Evolutionary conservation across 148 eudicot species (phyloP), one percentile per base, ranked within the genome.

Genomic region (Selenicereus undatus): DNA sequence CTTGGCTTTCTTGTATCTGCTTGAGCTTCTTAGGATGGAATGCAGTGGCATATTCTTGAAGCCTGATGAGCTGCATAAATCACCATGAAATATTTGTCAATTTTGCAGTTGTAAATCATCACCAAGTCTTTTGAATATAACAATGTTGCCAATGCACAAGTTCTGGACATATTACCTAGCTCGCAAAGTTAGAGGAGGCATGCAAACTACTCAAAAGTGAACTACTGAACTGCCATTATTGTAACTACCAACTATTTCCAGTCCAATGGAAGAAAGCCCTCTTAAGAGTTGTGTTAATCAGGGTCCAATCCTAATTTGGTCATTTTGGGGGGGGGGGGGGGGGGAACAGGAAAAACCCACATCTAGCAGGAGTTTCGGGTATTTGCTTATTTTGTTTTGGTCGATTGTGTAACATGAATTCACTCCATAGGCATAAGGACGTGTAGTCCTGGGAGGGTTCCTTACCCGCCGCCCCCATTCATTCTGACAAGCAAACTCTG

Each of bases 1-100:
- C 91, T 90, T 93, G 11, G 94, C 98, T 78, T 89, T 88, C 89
- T 87, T 95, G 90, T 85, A 95, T 84, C 93, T 81, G 56, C 83
- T 87, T 13, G 97, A 93, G 79, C 91, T 87, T 90, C 88, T 86
- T 2, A 95, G 82, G 81, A 93, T 79, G 32, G 73, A 76, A 30
- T 85, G 82, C 83, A 93, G 71, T 29, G 88, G 39, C 74, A 86
- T 35, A 56, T 62, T 69, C 79, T 80, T 81, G 12, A 73, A 60
- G 78, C 48, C 81, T 16, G 87, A 82, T 24, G 79, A 74, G 27
- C 94, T 91, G 89, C 80, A 42, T 7, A 76, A 58, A 35, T 32
- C 11, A 64, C 22, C 48, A 71, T 13, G 18, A 74, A 22, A 48
- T 3, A 16, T n/a, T 73, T 20, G 54, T 73, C 0, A 73, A 24